Evolutionary conservation across 352 stramenopile species (phyloP), one percentile per base, ranked within the genome.

Genomic region (Phytophthora sojae): DNA sequence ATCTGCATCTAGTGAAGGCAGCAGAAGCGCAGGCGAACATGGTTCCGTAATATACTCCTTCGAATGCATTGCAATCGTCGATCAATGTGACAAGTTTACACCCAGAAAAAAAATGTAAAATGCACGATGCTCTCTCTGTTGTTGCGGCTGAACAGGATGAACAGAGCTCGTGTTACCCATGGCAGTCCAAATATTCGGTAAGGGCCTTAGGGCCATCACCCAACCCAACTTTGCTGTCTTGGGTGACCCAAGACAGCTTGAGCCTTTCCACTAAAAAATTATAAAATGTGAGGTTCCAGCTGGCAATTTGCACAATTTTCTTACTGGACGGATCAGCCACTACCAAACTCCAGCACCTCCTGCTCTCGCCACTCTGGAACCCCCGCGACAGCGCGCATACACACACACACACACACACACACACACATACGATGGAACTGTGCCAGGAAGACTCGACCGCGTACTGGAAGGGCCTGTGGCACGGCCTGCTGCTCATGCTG

Each of bases 381-480:
- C 29, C 29, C 29, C 29, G 8, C 29, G 29, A 32, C n/a, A 51
- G 44, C 14, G 39, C 15, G n/a, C 44, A 25, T n/a, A 26, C 19
- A 52, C 6, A 1, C 29, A 21, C 21, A 21, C n/a, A n/a, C n/a
- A n/a, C n/a, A n/a, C n/a, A n/a, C n/a, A n/a, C n/a, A n/a, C n/a
- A 26, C 19, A 52, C 6, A 1, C 29, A 21, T 1, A 21, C 21
- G 23, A 82, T 80, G 76, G 69, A 83, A 26, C 12, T 69, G 50
- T 79, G 65, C 61, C 39, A 61, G 42, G 65, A 76, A 61, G 64
- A 80, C 60, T 71, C 63, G 51, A 44, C 67, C 17, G 47, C 59
- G 56, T 90, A 90, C 64, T 88, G 77, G 78, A 83, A 78, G 64
- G 82, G 82, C 6, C 25, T 90, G 17, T 75, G 71, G 63, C 80